Conservation (phyloP, 768 basidiomycete species). For the Fomitopsis serialis region DNA sequence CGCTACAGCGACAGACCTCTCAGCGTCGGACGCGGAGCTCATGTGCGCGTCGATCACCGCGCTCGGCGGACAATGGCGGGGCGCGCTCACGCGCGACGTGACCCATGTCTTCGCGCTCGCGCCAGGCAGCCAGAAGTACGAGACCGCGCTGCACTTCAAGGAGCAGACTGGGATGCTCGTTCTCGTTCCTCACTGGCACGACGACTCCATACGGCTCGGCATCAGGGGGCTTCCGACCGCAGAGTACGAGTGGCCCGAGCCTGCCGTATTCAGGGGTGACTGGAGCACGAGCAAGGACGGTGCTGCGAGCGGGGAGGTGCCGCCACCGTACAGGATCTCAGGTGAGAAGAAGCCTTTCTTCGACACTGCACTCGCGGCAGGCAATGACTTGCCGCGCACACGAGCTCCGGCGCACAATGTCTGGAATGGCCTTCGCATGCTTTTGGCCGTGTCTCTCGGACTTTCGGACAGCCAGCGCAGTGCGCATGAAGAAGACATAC, state of each 20-base stretch:
- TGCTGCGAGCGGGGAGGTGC: conserved; percentile 14
- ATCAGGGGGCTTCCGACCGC: conserved; percentile 42
- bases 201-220: conserved; percentile 61
- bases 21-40: conserved; percentile 61
- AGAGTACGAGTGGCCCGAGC: conserved; percentile 73
- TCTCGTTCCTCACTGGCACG: conserved; percentile 91
- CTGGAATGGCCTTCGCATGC: conserved; percentile 55
- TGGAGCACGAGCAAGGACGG: conserved; percentile 20
- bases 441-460: conserved; percentile 57
- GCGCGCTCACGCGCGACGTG: conserved; percentile 73
- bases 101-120: conserved; percentile 78
- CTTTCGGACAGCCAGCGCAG: conserved; percentile 41
- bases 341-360: conserved; percentile 30
- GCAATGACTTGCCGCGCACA: conserved; percentile 14
- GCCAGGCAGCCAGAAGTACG: conserved; percentile 37
- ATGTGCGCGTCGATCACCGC: conserved; percentile 67
- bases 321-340: conserved; percentile 25
- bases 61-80: conserved; percentile 79
- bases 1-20: conserved; percentile 66
- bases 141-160: conserved; percentile 51
- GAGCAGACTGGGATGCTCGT: conserved; percentile 55
- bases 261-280: conserved; percentile 38
- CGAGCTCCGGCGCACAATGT: conserved; percentile 29
- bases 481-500: conserved; percentile 57
- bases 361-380: conserved; percentile 24